Conservation (phyloP, 2,329 filamentous ascomycete genomes). For the Fonsecaea multimorphosa region DNA sequence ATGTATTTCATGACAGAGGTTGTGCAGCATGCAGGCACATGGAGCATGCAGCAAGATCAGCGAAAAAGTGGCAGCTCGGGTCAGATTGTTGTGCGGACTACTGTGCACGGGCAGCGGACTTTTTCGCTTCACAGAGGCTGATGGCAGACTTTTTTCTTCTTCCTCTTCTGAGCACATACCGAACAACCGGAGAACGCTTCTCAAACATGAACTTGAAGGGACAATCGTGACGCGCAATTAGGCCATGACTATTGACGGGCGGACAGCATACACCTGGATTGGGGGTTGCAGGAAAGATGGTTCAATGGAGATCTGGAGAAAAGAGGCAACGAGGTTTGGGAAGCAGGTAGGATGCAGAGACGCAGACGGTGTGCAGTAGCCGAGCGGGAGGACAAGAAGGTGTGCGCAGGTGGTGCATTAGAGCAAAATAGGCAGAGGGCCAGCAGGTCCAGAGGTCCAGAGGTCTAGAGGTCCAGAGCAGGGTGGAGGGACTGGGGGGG, state of each 20-base stretch:
- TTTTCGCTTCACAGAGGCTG: constrained; percentile 16
- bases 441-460: constrained; percentile 8
- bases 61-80: constrained; percentile 16
- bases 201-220: constrained; percentile 27
- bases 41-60: constrained; percentile 26
- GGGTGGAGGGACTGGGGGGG: constrained; percentile 10
- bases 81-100: constrained; percentile 19
- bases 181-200: constrained; percentile 27
- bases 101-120: constrained; percentile 18
- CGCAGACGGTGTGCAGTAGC: constrained; percentile 37
- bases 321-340: constrained; percentile 35
- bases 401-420: constrained; percentile 38
- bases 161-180: constrained; percentile 26
- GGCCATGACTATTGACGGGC: constrained; percentile 23
- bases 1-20: constrained; percentile 14
- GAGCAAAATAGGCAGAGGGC: constrained; percentile 30
- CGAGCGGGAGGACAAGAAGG: constrained; percentile 36
- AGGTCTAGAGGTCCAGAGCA: constrained; percentile 8
- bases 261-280: constrained; percentile 23
- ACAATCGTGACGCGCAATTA: constrained; percentile 32
- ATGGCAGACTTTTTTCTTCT: constrained; percentile 10
- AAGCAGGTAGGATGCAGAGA: constrained; percentile 37
- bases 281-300: constrained; percentile 30
- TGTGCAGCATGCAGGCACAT: constrained; percentile 28
- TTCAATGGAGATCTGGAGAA: constrained; percentile 38